phyloP scores from a whole-genome alignment of 441 rosid genomes.

The Populus hybrid region DNA sequence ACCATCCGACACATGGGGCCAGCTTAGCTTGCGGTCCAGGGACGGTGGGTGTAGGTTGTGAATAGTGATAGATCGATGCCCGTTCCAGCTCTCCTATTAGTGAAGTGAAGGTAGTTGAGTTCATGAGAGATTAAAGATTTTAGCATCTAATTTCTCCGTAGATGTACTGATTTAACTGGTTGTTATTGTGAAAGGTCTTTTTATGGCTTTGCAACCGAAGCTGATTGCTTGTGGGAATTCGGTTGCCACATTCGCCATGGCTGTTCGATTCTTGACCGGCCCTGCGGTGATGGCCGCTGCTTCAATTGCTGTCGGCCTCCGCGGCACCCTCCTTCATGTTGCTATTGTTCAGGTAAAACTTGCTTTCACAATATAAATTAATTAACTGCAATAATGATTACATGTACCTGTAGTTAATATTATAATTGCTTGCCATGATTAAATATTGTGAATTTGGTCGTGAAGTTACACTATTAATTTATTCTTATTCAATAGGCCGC shows the following conservation, averaged over 20 bases:
- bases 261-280: conserved; percentile 81
- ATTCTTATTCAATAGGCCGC: conserved; percentile 49
- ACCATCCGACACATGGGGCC: conserved; percentile 61
- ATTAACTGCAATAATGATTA: background rate
- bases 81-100: background rate
- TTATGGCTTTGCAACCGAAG: conserved; percentile 96
- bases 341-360: conserved; percentile 89
- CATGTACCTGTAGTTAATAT: conserved; percentile 8
- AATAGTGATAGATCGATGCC: conserved; percentile 22
- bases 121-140: background rate
- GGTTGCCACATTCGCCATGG: conserved; percentile 81
- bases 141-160: background rate
- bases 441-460: background rate
- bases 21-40: conserved; percentile 33
- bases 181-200: conserved; percentile 57
- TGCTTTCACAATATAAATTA: background rate
- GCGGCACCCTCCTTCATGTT: conserved; percentile 74
- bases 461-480: conserved; percentile 1
- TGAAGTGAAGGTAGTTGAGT: conserved; percentile 16
- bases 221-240: conserved; percentile 93
- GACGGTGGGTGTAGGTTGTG: conserved; percentile 38
- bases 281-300: conserved; percentile 97
- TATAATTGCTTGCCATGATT: background rate
- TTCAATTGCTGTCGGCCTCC: conserved; percentile 81
- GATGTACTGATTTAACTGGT: conserved; percentile 7